phyloP scores from a whole-genome alignment of 192 early-diverging fungal species.

The Podila clonocystis region DNA sequence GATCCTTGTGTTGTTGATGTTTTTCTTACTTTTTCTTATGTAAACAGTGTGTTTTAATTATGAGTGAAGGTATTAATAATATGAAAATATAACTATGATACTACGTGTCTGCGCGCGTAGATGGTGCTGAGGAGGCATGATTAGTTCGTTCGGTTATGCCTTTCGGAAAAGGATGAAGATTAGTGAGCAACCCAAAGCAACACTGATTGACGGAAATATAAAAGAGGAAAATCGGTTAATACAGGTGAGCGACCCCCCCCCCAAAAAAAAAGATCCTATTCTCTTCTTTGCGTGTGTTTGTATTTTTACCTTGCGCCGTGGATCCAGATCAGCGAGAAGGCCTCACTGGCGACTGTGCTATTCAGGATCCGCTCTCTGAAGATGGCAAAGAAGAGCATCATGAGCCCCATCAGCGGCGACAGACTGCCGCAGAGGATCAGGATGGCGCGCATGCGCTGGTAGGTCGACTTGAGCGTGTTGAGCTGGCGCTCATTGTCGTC shows the following conservation, averaged over 20 bases:
- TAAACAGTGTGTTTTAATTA: not conserved
- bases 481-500: constrained; percentile 31
- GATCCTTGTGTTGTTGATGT: not conserved
- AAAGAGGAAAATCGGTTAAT: not conserved
- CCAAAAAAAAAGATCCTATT: not conserved
- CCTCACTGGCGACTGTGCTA: constrained; percentile 26
- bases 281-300: not conserved
- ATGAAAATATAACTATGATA: too few relatives aligned
- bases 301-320: constrained; percentile 26
- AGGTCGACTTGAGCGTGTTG: constrained; percentile 39
- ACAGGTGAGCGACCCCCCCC: too few relatives aligned
- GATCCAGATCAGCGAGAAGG: constrained; percentile 35
- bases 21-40: not conserved
- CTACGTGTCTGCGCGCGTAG: too few relatives aligned
- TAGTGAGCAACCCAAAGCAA: constrained; percentile 17
- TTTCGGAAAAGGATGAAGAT: constrained; percentile 40
- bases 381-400: constrained; percentile 38
- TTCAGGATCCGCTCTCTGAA: constrained; percentile 30
- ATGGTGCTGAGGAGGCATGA: too few relatives aligned
- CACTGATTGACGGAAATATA: not conserved
- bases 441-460: constrained; percentile 42
- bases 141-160: too few relatives aligned
- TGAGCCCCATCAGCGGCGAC: constrained; percentile 26
- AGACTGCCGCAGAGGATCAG: constrained; percentile 34
- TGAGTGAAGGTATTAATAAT: not conserved